Percentiles rank a stretch among this genome's conserved stretches.
phyloP scores from a whole-genome alignment of 495 filamentous ascomycete genomes.

The Poronia punctata region DNA sequence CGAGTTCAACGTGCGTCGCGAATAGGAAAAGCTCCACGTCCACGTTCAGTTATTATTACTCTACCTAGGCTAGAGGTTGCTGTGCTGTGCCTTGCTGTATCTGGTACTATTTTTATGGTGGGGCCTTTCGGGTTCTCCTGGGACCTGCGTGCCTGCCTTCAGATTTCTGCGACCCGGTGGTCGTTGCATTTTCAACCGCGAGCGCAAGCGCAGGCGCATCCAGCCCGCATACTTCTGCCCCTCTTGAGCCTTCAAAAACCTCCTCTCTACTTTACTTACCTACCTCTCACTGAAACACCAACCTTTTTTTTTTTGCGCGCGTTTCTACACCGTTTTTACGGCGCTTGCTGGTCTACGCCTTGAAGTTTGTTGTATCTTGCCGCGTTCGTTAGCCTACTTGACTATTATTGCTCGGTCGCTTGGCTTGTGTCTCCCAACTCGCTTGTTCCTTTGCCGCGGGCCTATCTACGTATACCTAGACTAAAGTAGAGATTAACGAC shows the following conservation, averaged over 20 bases:
- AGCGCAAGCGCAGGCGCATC: conserved; percentile 16
- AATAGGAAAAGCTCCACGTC: no score
- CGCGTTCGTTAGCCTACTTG: neutral
- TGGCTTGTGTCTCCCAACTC: neutral
- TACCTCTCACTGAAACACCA: no score
- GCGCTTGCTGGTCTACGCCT: conserved; percentile 10
- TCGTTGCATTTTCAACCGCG: conserved; percentile 18
- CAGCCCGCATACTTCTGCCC: conserved; percentile 15
- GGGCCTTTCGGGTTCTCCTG: no score
- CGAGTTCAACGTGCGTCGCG: neutral
- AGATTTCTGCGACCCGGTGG: conserved; percentile 12
- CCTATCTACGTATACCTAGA: no score
- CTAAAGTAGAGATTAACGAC: neutral
- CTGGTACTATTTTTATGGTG: conserved; percentile 7
- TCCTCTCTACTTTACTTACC: neutral
- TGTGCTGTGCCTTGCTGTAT: no score
- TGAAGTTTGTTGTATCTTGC: neutral
- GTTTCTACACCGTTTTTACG: no score
- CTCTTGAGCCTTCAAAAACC: conserved; percentile 13
- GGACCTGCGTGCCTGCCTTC: no score
- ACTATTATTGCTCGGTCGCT: neutral
- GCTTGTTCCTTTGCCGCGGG: no score
- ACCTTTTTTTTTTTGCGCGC: no score
- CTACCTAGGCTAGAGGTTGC: no score
- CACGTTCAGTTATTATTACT: no score